Conservation (phyloP, 208 protist genomes). For the Leishmania guyanensis region DNA sequence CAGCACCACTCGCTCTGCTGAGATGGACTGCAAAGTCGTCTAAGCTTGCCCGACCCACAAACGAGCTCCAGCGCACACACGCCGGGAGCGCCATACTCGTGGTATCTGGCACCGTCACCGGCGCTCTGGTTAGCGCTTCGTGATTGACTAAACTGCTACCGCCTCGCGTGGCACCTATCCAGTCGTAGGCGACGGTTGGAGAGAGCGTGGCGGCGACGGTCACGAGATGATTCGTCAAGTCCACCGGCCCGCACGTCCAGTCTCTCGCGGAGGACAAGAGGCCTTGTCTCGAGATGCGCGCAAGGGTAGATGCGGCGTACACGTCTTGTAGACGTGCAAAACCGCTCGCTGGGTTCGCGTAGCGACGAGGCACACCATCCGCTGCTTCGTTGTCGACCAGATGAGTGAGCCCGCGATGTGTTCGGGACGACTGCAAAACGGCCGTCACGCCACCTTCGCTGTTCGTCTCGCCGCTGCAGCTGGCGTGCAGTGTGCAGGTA, state of each 20-base stretch:
- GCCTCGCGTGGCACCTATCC: conserved; percentile 12
- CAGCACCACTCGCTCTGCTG: neutral
- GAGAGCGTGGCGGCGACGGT: conserved; percentile 15
- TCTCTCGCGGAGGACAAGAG: neutral
- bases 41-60: conserved; percentile 3
- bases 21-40: conserved; percentile 1
- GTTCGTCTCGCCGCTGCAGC: neutral
- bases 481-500: neutral
- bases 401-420: neutral
- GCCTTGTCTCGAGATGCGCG: neutral
- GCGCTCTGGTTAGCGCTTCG: neutral
- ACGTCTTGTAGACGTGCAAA: neutral
- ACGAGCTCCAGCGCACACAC: conserved; percentile 15
- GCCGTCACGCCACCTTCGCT: neutral
- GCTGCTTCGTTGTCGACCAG: neutral
- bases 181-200: conserved; percentile 25
- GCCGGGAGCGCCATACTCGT: neutral
- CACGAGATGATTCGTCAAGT: conserved; percentile 3
- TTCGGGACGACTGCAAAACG: conserved; percentile 4
- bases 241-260: neutral
- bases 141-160: neutral
- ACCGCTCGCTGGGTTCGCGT: neutral
- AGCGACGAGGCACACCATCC: neutral
- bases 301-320: neutral
- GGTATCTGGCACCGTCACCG: neutral